A percentile compares a stretch with the other conserved stretches of the same genome.
Conservation (phyloP, 2,329 filamentous ascomycete species). For the Cladosporium sp. region DNA sequence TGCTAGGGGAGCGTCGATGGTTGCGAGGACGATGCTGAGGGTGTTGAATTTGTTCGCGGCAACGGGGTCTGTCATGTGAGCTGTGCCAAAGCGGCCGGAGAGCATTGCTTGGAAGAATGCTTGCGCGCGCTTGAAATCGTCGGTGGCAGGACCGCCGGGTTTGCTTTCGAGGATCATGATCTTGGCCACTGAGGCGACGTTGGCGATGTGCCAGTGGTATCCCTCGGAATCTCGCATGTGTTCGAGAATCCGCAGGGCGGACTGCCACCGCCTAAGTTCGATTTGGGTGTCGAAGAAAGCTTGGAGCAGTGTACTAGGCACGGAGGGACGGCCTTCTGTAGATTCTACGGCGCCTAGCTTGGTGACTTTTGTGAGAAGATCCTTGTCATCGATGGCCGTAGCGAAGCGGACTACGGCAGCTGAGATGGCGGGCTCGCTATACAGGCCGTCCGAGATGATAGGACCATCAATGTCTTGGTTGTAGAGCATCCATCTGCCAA, state of each 20-base stretch:
- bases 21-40: slow-evolving; percentile 18
- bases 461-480: slow-evolving; percentile 51
- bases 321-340: background rate
- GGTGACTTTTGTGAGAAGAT: slow-evolving; percentile 28
- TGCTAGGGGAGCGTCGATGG: background rate
- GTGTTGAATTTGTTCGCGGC: slow-evolving; percentile 16
- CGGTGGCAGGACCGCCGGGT: background rate
- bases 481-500: slow-evolving; percentile 52
- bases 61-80: slow-evolving; percentile 21
- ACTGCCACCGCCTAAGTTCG: slow-evolving; percentile 36
- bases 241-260: slow-evolving; percentile 35
- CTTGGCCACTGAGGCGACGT: slow-evolving; percentile 12
- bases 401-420: slow-evolving; percentile 53
- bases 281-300: slow-evolving; percentile 42
- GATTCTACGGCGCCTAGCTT: background rate
- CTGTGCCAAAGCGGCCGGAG: background rate
- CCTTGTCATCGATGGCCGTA: slow-evolving; percentile 42
- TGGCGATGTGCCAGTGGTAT: slow-evolving; percentile 19
- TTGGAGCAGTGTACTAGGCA: slow-evolving; percentile 28
- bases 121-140: background rate
- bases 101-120: background rate
- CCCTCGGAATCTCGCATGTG: slow-evolving; percentile 14
- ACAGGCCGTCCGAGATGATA: slow-evolving; percentile 43
- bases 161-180: background rate
- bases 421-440: slow-evolving; percentile 44